These are phyloP conservation scores for Kwoniella heveanensis DNA, from an alignment of 768 basidiomycete species.

Conservation along the genomic window DNA sequence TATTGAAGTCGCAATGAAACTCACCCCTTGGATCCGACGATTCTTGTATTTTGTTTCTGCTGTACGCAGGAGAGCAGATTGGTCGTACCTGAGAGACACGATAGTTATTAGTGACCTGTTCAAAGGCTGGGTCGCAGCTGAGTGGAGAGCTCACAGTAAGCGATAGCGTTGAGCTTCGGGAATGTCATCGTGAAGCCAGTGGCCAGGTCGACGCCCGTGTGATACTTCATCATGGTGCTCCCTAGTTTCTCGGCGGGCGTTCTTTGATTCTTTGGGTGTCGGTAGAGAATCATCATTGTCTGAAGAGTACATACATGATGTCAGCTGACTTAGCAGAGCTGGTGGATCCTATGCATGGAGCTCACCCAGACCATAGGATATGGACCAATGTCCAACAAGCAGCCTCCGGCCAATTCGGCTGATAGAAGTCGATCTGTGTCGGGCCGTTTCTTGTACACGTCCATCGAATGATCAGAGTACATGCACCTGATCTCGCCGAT, in stretches of 20 bases:
- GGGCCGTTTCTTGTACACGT: conserved; percentile 32
- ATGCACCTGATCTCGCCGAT: conserved; percentile 52
- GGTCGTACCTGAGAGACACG: conserved; percentile 21
- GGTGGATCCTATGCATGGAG: not conserved
- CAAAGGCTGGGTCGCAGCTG: not conserved
- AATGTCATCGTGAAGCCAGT: conserved; percentile 40
- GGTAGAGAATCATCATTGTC: conserved; percentile 43
- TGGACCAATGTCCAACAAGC: conserved; percentile 55
- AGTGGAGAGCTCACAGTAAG: conserved; percentile 18
- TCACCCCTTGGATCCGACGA: conserved; percentile 45
- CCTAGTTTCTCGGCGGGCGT: conserved; percentile 36
- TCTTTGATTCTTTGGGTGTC: conserved; percentile 48
- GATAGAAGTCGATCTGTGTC: conserved; percentile 48
- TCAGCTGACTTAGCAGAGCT: not conserved
- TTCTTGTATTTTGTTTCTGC: conserved; percentile 24
- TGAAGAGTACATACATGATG: not conserved
- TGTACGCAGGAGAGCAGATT: conserved; percentile 28
- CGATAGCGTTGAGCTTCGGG: conserved; percentile 34
- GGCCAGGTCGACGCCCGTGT: conserved; percentile 39
- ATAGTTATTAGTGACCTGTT: not conserved
- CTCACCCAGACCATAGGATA: conserved; percentile 40
- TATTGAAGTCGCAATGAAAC: no score
- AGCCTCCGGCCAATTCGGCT: conserved; percentile 53
- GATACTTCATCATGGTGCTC: conserved; percentile 35
- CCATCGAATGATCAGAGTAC: conserved; percentile 49